Conservation (phyloP, 768 basidiomycete species). For the Stropharia rugosoannulata region DNA sequence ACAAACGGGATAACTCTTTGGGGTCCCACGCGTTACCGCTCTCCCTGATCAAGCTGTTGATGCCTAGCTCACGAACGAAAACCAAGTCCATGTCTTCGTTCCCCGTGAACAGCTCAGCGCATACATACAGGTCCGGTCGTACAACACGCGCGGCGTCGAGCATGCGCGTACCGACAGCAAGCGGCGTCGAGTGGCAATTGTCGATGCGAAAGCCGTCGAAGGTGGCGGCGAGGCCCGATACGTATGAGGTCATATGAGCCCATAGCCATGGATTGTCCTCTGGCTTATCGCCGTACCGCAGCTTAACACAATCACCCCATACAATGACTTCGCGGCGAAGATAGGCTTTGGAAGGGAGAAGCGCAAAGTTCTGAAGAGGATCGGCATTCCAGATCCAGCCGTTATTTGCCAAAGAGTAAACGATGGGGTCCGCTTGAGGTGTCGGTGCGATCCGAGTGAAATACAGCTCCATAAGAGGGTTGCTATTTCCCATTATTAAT, state of each 20-base stretch:
- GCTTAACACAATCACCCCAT: constrained; percentile 98
- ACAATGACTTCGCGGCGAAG: constrained; percentile 94
- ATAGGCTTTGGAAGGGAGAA: constrained; percentile 90
- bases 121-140: constrained; percentile 93
- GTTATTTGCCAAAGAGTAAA: constrained; percentile 91
- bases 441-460: constrained; percentile 76
- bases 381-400: constrained; percentile 99
- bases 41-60: constrained; percentile 94
- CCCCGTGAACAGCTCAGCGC: constrained; percentile 96
- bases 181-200: constrained; percentile 97
- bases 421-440: constrained; percentile 41
- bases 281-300: constrained; percentile 85
- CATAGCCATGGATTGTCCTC: constrained; percentile 92
- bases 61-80: constrained; percentile 89
- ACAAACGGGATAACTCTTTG: constrained; percentile 85
- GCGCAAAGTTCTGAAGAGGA: constrained; percentile 92
- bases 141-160: constrained; percentile 87
- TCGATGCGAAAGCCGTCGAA: constrained; percentile 98
- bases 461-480: constrained; percentile 86
- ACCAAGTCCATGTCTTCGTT: constrained; percentile 90
- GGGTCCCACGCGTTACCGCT: constrained; percentile 90
- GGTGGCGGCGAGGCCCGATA: constrained; percentile 70
- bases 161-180: constrained; percentile 94
- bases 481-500: constrained; percentile 37
- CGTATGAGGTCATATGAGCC: constrained; percentile 87